A percentile compares a stretch with the other conserved stretches of the same genome.
Evolutionary conservation across 2,329 filamentous ascomycete species (phyloP).

Genomic region (Fusarium dlaminii): DNA sequence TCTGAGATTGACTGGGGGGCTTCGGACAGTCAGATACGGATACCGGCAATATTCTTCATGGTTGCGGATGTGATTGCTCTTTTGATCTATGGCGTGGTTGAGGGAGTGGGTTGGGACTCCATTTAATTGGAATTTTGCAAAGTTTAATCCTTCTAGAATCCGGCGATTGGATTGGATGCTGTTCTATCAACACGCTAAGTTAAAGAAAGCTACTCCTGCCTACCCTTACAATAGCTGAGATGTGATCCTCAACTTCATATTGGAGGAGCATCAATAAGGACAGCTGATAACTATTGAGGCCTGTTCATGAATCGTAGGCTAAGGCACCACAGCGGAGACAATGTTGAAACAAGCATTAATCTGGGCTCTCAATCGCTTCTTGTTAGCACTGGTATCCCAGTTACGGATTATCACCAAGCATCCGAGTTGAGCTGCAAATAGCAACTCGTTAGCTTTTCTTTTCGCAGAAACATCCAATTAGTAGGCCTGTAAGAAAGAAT

Average conservation of each 20-base stretch:
- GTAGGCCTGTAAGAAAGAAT: neutral
- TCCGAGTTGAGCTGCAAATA: neutral
- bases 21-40: conserved; percentile 2
- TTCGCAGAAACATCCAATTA: too few species aligned
- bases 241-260: neutral
- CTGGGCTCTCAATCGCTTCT: neutral
- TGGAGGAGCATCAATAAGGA: neutral
- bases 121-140: conserved; percentile 27
- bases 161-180: neutral
- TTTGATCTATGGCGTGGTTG: conserved; percentile 29
- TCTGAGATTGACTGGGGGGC: conserved; percentile 8
- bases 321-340: neutral
- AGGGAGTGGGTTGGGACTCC: conserved; percentile 17
- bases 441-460: neutral
- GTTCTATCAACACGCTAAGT: neutral
- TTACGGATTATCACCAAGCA: too few species aligned
- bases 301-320: neutral
- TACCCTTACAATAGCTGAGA: conserved; percentile 2
- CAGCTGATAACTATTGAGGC: neutral
- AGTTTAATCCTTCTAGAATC: conserved; percentile 16
- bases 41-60: conserved; percentile 11
- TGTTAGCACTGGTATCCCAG: neutral
- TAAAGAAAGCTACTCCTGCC: too few species aligned
- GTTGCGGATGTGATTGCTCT: conserved; percentile 24
- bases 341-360: neutral